Base-by-base conservation (phyloP, 176 grass and related monocot species). In the Pharus latifolius region DNA sequence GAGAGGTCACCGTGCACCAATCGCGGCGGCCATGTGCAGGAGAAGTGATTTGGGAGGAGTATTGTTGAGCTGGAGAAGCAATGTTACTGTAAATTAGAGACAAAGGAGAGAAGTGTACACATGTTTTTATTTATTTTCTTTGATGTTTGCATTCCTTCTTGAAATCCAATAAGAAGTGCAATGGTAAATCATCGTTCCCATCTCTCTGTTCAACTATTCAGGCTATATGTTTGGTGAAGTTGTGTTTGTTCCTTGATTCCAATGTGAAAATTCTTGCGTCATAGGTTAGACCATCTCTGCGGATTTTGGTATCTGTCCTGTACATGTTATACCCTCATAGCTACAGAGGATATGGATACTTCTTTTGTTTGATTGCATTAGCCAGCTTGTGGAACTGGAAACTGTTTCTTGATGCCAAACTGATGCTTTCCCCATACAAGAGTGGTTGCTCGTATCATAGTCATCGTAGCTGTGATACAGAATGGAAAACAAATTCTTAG, bases 61-160 rank as follows among this genome's bases (percentile, higher is more conserved):
- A n/a, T n/a, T n/a, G n/a, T n/a, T n/a, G n/a, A n/a, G n/a, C n/a
- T n/a, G n/a, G n/a, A n/a, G n/a, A n/a, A n/a, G n/a, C n/a, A n/a
- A n/a, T n/a, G n/a, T n/a, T n/a, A n/a, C n/a, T 60, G 66, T 78
- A 78, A 40, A 59, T 63, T 50, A 73, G 16, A 43, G 6, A 25
- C 7, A 43, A 10, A 40, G 44, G 10, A 50, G 11, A 52, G 2
- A 61, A 56, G 25, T 43, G 29, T 46, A 51, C 27, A 47, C 66
- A 43, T 70, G 53, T 8, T 68, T 4, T 53, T 55, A 34, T 29
- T 26, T 65, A 20, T 60, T 48, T 28, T 45, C 18, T 29, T 5
- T 22, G n/a, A 25, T 60, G 22, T 1, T 7, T 14, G 27, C 78
- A 73, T 80, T 65, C 68, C 78, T 75, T 75, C 63, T 68, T 61